Percentiles rank a stretch among this genome's conserved stretches.
Evolutionary conservation across 805 yeast genomes (phyloP).

Genomic region (Phaffomyces thermotolerans): DNA sequence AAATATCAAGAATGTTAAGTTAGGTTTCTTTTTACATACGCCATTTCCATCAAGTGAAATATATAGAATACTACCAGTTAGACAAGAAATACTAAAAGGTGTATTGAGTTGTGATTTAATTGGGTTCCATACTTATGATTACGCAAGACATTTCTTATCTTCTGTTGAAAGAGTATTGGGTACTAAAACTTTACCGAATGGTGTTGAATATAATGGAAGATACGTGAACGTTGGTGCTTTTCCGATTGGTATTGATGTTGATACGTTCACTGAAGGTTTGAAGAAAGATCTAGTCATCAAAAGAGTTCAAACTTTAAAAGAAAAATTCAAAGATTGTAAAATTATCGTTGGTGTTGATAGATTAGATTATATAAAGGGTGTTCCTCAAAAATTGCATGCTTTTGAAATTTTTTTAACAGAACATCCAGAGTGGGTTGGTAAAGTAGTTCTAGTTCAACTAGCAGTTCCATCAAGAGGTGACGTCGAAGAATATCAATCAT

Average conservation of each 20-base stretch:
- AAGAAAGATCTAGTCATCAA: conserved; percentile 51
- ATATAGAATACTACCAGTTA: conserved; percentile 90
- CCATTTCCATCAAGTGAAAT: conserved; percentile 98
- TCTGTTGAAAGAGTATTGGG: conserved; percentile 80
- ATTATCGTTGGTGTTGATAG: conserved; percentile 96
- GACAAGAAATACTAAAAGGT: conserved; percentile 87
- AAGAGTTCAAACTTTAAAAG: conserved; percentile 56
- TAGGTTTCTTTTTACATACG: conserved; percentile 94
- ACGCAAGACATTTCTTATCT: conserved; percentile 90
- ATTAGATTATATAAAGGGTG: conserved; percentile 94
- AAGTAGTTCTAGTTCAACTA: conserved; percentile 89
- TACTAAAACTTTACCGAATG: conserved; percentile 83
- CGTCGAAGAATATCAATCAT: conserved; percentile 93
- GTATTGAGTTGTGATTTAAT: conserved; percentile 89
- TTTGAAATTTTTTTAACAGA: conserved; percentile 86
- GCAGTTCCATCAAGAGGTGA: conserved; percentile 98
- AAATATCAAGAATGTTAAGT: conserved; percentile 47
- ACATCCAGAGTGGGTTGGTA: conserved; percentile 98
- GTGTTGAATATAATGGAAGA: conserved; percentile 70
- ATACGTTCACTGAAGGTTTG: conserved; percentile 77
- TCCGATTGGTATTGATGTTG: conserved; percentile 98
- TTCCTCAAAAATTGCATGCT: conserved; percentile 95
- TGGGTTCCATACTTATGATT: conserved; percentile 99
- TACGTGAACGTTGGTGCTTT: conserved; percentile 88
- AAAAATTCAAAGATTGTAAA: conserved; percentile 68